phyloP scores from a whole-genome alignment of 129 eudicot genomes.

The Saussurea involucrata region DNA sequence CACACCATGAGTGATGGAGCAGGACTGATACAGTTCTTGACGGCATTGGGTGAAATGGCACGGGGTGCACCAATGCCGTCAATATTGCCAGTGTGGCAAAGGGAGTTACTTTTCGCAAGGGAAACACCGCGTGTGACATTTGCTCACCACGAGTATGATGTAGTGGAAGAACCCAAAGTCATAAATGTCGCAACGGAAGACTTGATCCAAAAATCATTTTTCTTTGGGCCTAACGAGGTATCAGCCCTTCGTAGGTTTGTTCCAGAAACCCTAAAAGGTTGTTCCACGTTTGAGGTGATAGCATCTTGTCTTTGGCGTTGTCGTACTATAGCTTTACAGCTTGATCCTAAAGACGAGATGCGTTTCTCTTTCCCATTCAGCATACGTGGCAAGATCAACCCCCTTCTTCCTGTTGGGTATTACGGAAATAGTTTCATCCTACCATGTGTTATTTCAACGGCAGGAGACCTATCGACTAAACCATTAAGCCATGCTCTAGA shows the following conservation, averaged over 20 bases:
- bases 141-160: conserved; percentile 14
- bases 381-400: conserved; percentile 7
- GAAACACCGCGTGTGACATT: conserved; percentile 14
- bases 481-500: conserved; percentile 31
- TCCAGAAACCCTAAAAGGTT: not conserved
- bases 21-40: conserved; percentile 11
- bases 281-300: conserved; percentile 29
- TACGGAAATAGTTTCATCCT: conserved; percentile 28
- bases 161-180: too few species aligned
- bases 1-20: conserved; percentile 16
- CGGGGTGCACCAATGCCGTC: not conserved
- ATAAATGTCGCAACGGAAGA: too few species aligned
- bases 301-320: conserved; percentile 41
- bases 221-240: conserved; percentile 26
- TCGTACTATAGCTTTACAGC: conserved; percentile 33
- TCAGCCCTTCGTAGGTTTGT: conserved; percentile 10
- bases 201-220: conserved; percentile 3
- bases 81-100: conserved; percentile 27
- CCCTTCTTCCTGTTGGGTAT: conserved; percentile 37
- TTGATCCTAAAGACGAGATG: conserved; percentile 18
- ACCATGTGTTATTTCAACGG: conserved; percentile 29
- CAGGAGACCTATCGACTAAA: not conserved
- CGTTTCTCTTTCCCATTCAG: conserved; percentile 9
- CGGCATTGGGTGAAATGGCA: conserved; percentile 18
- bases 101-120: conserved; percentile 24